Evolutionary conservation across 805 yeast genomes (phyloP).

Genomic region (Tanozyma kutaoensis): DNA sequence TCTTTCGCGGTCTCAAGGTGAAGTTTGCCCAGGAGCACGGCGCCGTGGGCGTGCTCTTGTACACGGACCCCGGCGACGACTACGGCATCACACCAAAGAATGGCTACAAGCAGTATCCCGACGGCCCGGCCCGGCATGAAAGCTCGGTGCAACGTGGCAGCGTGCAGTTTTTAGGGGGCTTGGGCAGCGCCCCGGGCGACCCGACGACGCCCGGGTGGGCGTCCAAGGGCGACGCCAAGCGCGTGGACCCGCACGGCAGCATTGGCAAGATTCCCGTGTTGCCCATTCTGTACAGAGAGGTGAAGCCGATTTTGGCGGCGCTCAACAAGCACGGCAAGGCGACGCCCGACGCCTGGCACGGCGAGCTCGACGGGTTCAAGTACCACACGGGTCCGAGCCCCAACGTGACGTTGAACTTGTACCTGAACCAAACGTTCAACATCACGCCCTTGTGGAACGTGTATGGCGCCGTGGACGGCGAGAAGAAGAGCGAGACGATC

Average conservation of each 20-base stretch:
- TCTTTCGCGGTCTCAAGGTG: conserved; percentile 43
- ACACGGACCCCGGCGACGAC: conserved; percentile 61
- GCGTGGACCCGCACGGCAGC: conserved; percentile 34
- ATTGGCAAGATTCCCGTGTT: conserved; percentile 60
- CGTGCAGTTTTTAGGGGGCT: conserved; percentile 40
- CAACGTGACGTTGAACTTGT: conserved; percentile 33
- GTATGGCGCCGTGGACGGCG: conserved; percentile 47
- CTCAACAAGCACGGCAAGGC: conserved; percentile 47
- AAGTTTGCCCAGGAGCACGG: conserved; percentile 50
- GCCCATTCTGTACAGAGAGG: conserved; percentile 55
- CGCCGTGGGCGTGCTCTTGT: conserved; percentile 48
- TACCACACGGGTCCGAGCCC: conserved; percentile 42
- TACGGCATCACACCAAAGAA: conserved; percentile 37
- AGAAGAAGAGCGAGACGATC: conserved; percentile 37
- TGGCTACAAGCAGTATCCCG: conserved; percentile 46
- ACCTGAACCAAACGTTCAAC: conserved; percentile 47
- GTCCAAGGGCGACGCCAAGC: conserved; percentile 28
- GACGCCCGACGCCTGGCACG: conserved; percentile 23
- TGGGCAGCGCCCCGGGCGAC: conserved; percentile 49
- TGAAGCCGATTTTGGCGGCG: conserved; percentile 44
- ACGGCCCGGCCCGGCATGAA: conserved; percentile 55
- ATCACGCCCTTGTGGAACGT: conserved; percentile 52
- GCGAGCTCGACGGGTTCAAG: conserved; percentile 24
- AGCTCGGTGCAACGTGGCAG: conserved; percentile 50
- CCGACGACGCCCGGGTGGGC: conserved; percentile 68